Evolutionary conservation across 352 stramenopile species (phyloP).

Genomic region (Phytophthora foliorum): DNA sequence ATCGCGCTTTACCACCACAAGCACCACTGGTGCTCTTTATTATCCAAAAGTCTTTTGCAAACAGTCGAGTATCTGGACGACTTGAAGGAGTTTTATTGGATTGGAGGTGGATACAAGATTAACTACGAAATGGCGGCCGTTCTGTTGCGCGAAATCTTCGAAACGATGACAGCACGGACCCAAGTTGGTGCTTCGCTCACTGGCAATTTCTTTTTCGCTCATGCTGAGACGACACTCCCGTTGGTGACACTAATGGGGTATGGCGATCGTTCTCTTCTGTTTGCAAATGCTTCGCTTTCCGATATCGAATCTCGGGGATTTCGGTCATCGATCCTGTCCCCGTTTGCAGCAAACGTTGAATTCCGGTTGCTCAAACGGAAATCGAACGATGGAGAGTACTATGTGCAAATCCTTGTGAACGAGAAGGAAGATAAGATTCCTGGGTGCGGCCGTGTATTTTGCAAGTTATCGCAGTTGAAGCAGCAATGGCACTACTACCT

Average conservation of each 20-base stretch:
- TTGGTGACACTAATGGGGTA: constrained; percentile 63
- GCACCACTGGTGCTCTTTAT: constrained; percentile 55
- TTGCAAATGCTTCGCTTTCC: constrained; percentile 35
- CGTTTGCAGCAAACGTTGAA: constrained; percentile 61
- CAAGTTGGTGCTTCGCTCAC: constrained; percentile 11
- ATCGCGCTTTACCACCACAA: constrained; percentile 54
- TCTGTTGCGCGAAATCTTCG: constrained; percentile 47
- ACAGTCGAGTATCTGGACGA: constrained; percentile 58
- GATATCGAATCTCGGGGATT: constrained; percentile 49
- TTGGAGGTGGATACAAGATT: constrained; percentile 53
- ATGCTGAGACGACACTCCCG: constrained; percentile 66
- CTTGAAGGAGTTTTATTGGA: constrained; percentile 58
- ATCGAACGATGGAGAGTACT: constrained; percentile 16
- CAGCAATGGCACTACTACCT: constrained; percentile 47
- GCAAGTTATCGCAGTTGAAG: constrained; percentile 38
- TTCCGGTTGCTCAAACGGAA: constrained; percentile 52
- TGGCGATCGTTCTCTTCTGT: constrained; percentile 36
- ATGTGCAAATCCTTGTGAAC: constrained; percentile 61
- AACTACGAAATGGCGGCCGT: constrained; percentile 64
- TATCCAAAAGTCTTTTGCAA: constrained; percentile 36
- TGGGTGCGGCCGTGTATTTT: constrained; percentile 35
- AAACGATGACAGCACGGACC: constrained; percentile 30
- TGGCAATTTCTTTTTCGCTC: constrained; percentile 62
- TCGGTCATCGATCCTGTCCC: constrained; percentile 49
- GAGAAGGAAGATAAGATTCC: constrained; percentile 42